Conservation (phyloP, 495 filamentous ascomycete species). For the Trichoderma asperelloides region DNA sequence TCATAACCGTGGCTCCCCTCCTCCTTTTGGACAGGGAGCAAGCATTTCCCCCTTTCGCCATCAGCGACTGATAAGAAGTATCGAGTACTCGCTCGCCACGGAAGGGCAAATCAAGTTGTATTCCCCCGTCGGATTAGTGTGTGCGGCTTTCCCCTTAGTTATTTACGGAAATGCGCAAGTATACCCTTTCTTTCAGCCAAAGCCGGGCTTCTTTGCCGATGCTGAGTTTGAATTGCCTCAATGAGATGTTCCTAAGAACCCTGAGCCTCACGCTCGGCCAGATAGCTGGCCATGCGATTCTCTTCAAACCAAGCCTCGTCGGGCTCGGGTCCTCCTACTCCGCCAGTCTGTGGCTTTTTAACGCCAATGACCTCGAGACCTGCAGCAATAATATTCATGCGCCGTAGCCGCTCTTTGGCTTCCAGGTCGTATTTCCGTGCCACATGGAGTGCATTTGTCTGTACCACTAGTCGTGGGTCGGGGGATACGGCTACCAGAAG, state of each 20-base stretch:
- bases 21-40: not conserved
- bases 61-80: not conserved
- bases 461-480: conserved; percentile 57
- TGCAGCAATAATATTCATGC: conserved; percentile 62
- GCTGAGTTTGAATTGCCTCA: not conserved
- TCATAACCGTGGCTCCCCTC: not conserved
- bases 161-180: too few species aligned
- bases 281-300: not conserved
- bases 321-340: conserved; percentile 10
- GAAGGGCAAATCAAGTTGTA: too few species aligned
- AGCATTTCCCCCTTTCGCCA: not conserved
- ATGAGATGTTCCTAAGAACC: not conserved
- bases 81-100: too few species aligned
- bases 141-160: too few species aligned
- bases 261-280: not conserved
- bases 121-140: too few species aligned
- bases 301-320: conserved; percentile 17
- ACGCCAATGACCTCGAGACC: conserved; percentile 59
- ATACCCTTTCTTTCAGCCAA: too few species aligned
- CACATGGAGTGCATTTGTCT: conserved; percentile 54
- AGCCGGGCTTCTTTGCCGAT: too few species aligned
- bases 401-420: conserved; percentile 62
- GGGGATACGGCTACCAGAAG: conserved; percentile 59
- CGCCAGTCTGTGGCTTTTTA: conserved; percentile 15
- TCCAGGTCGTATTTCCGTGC: conserved; percentile 64